A percentile compares a stretch with the other conserved stretches of the same genome.
Conservation (phyloP, 352 stramenopile genomes). For the Phytophthora europaea region DNA sequence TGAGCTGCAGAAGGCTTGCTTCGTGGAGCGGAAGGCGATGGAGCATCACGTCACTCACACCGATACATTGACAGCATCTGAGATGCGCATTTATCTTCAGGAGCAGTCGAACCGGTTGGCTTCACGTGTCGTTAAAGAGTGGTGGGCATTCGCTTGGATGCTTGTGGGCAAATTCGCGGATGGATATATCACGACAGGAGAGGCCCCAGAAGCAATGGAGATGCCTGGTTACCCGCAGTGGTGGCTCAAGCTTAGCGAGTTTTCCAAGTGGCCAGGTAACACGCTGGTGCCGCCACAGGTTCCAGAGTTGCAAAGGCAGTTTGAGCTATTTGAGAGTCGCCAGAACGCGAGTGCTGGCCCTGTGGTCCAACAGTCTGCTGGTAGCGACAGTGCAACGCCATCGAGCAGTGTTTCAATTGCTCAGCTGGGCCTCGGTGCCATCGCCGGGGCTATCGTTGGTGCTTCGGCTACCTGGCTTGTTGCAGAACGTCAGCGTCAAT, state of each 20-base stretch:
- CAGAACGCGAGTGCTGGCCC: slow-evolving; percentile 31
- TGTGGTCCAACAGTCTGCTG: slow-evolving; percentile 11
- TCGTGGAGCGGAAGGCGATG: slow-evolving; percentile 36
- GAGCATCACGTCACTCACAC: slow-evolving; percentile 35
- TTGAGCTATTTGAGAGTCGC: slow-evolving; percentile 46
- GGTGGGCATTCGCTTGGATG: slow-evolving; percentile 78
- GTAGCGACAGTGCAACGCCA: not conserved
- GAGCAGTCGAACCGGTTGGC: slow-evolving; percentile 65
- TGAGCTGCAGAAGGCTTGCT: slow-evolving; percentile 53
- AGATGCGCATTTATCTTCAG: slow-evolving; percentile 43
- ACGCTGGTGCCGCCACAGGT: slow-evolving; percentile 57
- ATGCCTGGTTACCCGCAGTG: slow-evolving; percentile 73
- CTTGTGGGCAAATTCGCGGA: slow-evolving; percentile 82
- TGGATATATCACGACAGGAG: slow-evolving; percentile 79
- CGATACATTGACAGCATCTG: slow-evolving; percentile 16
- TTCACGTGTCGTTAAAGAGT: slow-evolving; percentile 61
- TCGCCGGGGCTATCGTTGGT: slow-evolving; percentile 44
- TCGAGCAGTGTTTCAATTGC: slow-evolving; percentile 25
- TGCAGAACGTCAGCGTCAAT: slow-evolving; percentile 33
- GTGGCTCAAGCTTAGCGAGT: slow-evolving; percentile 74
- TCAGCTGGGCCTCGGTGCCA: slow-evolving; percentile 40
- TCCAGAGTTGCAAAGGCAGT: slow-evolving; percentile 49
- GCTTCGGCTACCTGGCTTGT: slow-evolving; percentile 45
- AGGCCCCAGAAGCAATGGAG: slow-evolving; percentile 59
- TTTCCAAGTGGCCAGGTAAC: slow-evolving; percentile 72